These are phyloP conservation scores for Collybia nuda DNA, from an alignment of 768 basidiomycete genomes.

Conservation along the genomic window DNA sequence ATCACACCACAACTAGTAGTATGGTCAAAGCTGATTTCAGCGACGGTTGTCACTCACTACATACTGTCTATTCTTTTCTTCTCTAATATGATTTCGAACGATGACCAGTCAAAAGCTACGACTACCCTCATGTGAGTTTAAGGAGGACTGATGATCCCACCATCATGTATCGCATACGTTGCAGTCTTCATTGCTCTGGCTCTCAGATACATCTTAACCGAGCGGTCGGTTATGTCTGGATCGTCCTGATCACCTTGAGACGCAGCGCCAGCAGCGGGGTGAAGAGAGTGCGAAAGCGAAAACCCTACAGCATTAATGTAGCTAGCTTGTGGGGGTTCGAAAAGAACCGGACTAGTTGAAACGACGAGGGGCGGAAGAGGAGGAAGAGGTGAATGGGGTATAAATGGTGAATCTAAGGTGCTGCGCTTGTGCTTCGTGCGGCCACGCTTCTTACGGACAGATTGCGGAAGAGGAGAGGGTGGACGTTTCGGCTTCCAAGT, in stretches of 20 bases:
- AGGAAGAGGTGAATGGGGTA: neutral
- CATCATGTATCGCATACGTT: slow-evolving; percentile 13
- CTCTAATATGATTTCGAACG: too few species aligned
- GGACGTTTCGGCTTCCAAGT: slow-evolving; percentile 17
- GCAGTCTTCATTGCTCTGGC: slow-evolving; percentile 16
- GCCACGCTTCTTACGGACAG: slow-evolving; percentile 1
- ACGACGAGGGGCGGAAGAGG: neutral
- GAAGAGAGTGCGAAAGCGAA: neutral
- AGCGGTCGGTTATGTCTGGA: neutral
- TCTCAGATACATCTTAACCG: slow-evolving; percentile 6
- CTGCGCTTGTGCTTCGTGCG: slow-evolving; percentile 6
- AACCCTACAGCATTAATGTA: neutral
- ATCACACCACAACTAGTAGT: too few species aligned
- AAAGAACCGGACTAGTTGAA: neutral
- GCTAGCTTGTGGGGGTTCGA: neutral
- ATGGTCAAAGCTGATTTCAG: too few species aligned
- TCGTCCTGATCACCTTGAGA: slow-evolving; percentile 6
- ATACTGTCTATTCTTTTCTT: too few species aligned
- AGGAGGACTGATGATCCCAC: slow-evolving; percentile 15
- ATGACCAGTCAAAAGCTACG: too few species aligned
- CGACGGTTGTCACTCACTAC: too few species aligned
- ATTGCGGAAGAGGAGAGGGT: slow-evolving; percentile 13
- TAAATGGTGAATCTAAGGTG: neutral
- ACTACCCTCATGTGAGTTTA: neutral
- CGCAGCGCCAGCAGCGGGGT: neutral